A percentile compares a stretch with the other conserved stretches of the same genome.
phyloP scores from a whole-genome alignment of 768 basidiomycete species.

The Lactifluus subvellereus region DNA sequence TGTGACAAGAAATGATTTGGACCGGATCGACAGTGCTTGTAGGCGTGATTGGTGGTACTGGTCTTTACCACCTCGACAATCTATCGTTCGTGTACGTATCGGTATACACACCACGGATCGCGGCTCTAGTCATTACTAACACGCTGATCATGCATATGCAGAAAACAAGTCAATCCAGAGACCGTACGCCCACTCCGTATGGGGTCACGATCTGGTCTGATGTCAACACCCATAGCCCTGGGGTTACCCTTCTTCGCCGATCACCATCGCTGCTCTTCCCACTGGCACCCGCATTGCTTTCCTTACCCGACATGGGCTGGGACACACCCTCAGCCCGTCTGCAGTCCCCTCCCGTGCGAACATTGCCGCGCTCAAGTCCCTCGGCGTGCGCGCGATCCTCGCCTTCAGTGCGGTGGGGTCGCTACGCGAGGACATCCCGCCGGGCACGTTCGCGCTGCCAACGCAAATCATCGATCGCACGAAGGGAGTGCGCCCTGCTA shows the following conservation, averaged over 20 bases:
- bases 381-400: slow-evolving; percentile 84
- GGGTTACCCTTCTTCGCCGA: slow-evolving; percentile 87
- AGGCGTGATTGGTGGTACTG: slow-evolving; percentile 89
- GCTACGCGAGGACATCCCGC: slow-evolving; percentile 86
- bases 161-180: slow-evolving; percentile 70
- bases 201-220: neutral
- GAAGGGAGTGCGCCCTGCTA: slow-evolving; percentile 83
- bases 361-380: slow-evolving; percentile 88
- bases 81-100: slow-evolving; percentile 72
- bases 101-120: neutral
- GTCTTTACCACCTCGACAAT: slow-evolving; percentile 90
- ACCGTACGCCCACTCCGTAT: slow-evolving; percentile 48
- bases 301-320: slow-evolving; percentile 82
- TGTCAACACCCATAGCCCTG: slow-evolving; percentile 57
- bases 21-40: slow-evolving; percentile 51
- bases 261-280: slow-evolving; percentile 85
- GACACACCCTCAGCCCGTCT: slow-evolving; percentile 76
- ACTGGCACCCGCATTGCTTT: slow-evolving; percentile 81
- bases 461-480: slow-evolving; percentile 95
- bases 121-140: no score
- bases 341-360: slow-evolving; percentile 83
- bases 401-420: slow-evolving; percentile 97
- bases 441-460: slow-evolving; percentile 85
- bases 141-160: slow-evolving; percentile 29
- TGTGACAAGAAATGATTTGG: neutral